Base-by-base conservation (phyloP, 179 eudicot genomes). In the Beta macrorhiza region DNA sequence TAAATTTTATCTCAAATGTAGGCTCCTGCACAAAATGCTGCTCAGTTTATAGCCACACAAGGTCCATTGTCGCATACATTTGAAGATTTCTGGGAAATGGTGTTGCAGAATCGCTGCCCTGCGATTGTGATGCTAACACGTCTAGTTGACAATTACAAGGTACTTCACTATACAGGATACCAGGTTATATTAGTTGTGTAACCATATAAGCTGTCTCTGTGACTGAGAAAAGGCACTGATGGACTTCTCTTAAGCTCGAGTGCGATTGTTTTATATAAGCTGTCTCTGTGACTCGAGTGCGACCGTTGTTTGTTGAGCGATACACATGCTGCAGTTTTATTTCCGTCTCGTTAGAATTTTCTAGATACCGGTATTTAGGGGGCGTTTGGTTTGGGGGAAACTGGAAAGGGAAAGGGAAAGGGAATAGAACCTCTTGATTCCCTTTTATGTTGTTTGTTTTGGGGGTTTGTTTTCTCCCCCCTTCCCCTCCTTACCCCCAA, bases 81-180 rank as follows among this genome's bases (percentile, higher is more conserved):
- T 90, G 98, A 96, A 84, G 98, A 96, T 84, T 96, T 96, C 81
- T 96, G 99, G 99, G 95, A 92, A 84, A 96, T 96, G 99, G 90
- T 96, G 75, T 83, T 94, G 49, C 97, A 94, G 89, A 75, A 84
- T 79, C 94, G 89, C 49, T 91, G 93, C 80, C 97, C 99, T 65
- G 93, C 88, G 45, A 87, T 92, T 82, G 83, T 96, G 85, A 96
- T 94, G 99, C 97, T 96, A 58, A 94, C 99, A 74, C 87, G 90
- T 72, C 84, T 96, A 87, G 88, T 94, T 25, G 99, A 96, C 86
- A 83, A 89, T 84, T 86, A 83, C 87, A 85, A 78, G 97, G 98
- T 96, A 91, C 74, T 84, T 45, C 29, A 47, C 58, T 78, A 29
- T 79, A 22, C 77, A 56, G 58, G 37, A 29, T 61, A 51, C 77